Evolutionary conservation across 192 early-diverging fungal genomes (phyloP), one percentile per base, ranked within the genome.

Genomic region (Entomortierella lignicola): DNA sequence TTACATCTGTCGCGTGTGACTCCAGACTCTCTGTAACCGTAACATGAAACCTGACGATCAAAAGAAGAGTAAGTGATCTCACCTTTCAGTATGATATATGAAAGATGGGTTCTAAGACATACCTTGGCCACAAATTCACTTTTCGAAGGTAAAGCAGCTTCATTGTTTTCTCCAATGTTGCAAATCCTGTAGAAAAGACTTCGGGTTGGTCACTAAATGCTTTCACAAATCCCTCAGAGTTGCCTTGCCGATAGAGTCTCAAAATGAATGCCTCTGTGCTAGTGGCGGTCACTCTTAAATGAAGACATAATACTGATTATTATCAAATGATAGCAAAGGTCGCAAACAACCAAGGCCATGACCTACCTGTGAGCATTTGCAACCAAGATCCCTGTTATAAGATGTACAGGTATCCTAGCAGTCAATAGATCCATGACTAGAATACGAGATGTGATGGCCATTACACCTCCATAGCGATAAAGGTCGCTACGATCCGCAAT

Each of bases 211-310:
- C 96, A 41, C 94, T 94, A 55, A 99, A 92, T 0, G 96, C 98
- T 72, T 97, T 96, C 77, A 99, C 94, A 60, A 98, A 99, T 4
- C 92, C 93, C 51, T 87, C 66, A 51, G 91, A 64, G 83, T 98
- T 98, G 13, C 89, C 81, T 58, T 94, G 85, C 10, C 94, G 87
- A 63, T 91, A 88, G 18, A 99, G 72, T 13, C 95, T 86, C 27
- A 98, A 70, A 41, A 98, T 94, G 66, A 98, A 96, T 8, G 96
- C 93, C 77, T 98, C 96, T 44, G 89, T 95, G 1, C 94, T 94
- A 31, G 91, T 89, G 17, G 89, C 92, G 0, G 83, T 83, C 5
- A 99, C 87, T 39, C 92, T 91, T 63, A 17, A n/a, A n/a, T n/a
- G n/a, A n/a, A n/a, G n/a, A n/a, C n/a, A n/a, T n/a, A n/a, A n/a